These are phyloP conservation scores for Pseudonitzschia delicatissima DNA, from an alignment of 108 stramenopile species.

Conservation along the genomic window DNA sequence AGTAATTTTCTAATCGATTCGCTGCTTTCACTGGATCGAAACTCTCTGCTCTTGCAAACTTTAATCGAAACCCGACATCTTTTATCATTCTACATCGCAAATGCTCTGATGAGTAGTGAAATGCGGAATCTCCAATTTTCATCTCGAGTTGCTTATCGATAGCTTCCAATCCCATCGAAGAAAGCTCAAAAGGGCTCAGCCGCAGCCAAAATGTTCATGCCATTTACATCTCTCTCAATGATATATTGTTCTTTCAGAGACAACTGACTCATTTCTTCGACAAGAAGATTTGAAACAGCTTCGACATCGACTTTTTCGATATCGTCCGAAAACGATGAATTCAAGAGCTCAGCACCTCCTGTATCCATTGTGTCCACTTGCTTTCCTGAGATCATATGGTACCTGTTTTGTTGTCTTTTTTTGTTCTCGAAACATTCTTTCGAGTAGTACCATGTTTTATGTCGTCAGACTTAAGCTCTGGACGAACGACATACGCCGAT, in stretches of 20 bases:
- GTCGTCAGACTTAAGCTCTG: too few species aligned
- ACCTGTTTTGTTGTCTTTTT: too few species aligned
- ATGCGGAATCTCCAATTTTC: background rate
- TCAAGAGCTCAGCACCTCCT: too few species aligned
- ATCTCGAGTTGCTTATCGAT: background rate
- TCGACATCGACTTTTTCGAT: background rate
- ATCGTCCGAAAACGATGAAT: too few species aligned
- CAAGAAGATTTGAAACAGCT: conserved; percentile 5
- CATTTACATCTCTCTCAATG: background rate
- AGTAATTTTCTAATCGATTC: conserved; percentile 1
- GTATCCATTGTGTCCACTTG: too few species aligned
- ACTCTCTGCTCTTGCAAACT: conserved; percentile 1
- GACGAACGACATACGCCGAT: too few species aligned
- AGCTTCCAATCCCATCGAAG: conserved; percentile 7
- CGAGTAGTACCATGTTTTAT: too few species aligned
- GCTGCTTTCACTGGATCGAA: conserved; percentile 15
- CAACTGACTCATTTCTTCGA: conserved; percentile 1
- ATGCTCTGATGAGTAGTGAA: background rate
- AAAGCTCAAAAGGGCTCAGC: background rate
- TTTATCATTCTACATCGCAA: background rate
- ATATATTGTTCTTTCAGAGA: background rate
- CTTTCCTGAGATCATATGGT: too few species aligned
- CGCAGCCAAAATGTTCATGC: background rate
- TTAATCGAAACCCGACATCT: background rate
- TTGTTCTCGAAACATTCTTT: too few species aligned